A percentile compares a stretch with the other conserved stretches of the same genome.
Conservation (phyloP, 2,329 filamentous ascomycete species). For the Phaeosphaeriaceae sp. region DNA sequence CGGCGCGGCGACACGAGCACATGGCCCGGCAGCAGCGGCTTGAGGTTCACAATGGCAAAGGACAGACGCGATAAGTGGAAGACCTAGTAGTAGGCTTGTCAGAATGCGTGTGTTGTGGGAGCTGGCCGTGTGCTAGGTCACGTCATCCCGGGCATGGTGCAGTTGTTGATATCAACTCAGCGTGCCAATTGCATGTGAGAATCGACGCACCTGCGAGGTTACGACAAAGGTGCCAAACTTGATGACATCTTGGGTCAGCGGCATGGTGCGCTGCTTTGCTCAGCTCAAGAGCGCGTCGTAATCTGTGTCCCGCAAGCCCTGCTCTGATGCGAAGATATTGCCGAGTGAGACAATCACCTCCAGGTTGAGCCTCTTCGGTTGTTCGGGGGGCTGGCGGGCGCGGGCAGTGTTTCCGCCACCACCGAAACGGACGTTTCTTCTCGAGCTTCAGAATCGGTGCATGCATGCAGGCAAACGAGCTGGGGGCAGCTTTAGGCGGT, state of each 20-base stretch:
- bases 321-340: neutral
- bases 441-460: too few relatives aligned
- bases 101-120: neutral
- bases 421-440: conserved; percentile 19
- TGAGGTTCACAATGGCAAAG: conserved; percentile 93
- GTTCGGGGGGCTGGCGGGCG: neutral
- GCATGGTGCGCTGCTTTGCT: conserved; percentile 28
- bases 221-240: conserved; percentile 55
- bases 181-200: conserved; percentile 8
- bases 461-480: too few relatives aligned
- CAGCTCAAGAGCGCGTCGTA: neutral
- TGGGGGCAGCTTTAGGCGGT: conserved; percentile 5
- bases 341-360: conserved; percentile 1
- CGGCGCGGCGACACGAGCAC: conserved; percentile 84
- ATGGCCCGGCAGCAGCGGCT: conserved; percentile 91
- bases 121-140: neutral
- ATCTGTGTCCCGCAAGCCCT: too few relatives aligned
- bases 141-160: neutral
- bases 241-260: conserved; percentile 50
- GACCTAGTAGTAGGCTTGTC: conserved; percentile 65
- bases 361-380: neutral
- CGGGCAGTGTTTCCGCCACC: conserved; percentile 8
- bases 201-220: conserved; percentile 50
- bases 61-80: conserved; percentile 82
- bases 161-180: conserved; percentile 1